Evolutionary conservation across 148 eudicot species (phyloP), one percentile per base, ranked within the genome.

Genomic region (Hydrangea macrophylla): DNA sequence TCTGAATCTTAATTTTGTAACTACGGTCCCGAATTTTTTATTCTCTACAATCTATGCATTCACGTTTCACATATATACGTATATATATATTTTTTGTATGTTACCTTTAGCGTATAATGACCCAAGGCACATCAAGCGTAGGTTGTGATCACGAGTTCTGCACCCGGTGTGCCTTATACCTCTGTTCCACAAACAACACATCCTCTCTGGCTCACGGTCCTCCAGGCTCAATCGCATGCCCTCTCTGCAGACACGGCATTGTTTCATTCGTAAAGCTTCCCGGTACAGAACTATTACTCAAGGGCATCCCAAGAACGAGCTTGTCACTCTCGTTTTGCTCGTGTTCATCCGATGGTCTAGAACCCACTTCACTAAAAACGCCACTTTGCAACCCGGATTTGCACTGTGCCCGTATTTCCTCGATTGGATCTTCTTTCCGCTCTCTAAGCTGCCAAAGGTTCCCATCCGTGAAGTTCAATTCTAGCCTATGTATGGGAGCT

Each of bases 71-170:
- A 42, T 42, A 18, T 48, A n/a, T 48, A 15, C 22, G 1, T 42
- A 42, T 35, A 35, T n/a, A n/a, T 42, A 48, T 17, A 48, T 15
- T n/a, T n/a, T n/a, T n/a, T n/a, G n/a, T n/a, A n/a, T n/a, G n/a
- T n/a, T n/a, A n/a, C n/a, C n/a, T 48, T 48, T 9, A 48, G 22
- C 53, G 42, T 12, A 42, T 7, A 42, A 25, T 62, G 35, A 39
- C 37, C 2, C n/a, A 40, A 15, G 7, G 24, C 42, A 6, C 32
- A 9, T 23, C 27, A 36, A 39, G 7, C 58, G 51, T 82, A 90
- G 96, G 98, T 72, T 92, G 98, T 70, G 74, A 75, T 55, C 98
- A 92, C 7, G 98, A 92, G 81, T 90, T 92, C 78, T 92, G 98
- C 88, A 90, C 86, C 13, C 75, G 77, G 3, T 92, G 98, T 65